These are phyloP conservation scores for Penicillium capsulatum DNA, from an alignment of 2,329 filamentous ascomycete genomes.

Conservation along the genomic window DNA sequence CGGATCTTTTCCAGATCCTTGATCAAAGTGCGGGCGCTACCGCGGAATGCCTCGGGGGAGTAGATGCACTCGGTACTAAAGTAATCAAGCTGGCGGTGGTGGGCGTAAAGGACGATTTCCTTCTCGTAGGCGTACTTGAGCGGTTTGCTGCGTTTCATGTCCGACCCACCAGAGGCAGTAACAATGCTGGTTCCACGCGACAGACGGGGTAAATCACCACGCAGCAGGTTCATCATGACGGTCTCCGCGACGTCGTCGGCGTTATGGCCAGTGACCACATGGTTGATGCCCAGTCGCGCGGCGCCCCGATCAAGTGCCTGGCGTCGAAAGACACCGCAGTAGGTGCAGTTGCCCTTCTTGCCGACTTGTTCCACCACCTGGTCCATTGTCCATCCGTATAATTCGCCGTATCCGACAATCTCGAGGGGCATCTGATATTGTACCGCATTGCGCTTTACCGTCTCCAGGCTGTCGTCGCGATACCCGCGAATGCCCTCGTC, in stretches of 20 bases:
- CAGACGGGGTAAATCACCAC: conserved; percentile 82
- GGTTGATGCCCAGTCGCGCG: conserved; percentile 77
- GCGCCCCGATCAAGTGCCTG: conserved; percentile 92
- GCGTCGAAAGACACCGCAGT: conserved; percentile 91
- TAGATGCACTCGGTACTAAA: conserved; percentile 99
- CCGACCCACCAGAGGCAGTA: conserved; percentile 70
- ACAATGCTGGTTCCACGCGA: conserved; percentile 88
- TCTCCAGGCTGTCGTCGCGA: conserved; percentile 90
- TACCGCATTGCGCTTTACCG: conserved; percentile 85
- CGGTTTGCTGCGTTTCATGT: conserved; percentile 93
- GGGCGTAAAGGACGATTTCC: conserved; percentile 95
- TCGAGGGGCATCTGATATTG: conserved; percentile 90
- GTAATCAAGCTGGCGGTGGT: conserved; percentile 95
- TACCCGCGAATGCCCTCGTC: conserved; percentile 98
- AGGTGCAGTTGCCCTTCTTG: conserved; percentile 98
- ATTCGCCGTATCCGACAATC: conserved; percentile 86
- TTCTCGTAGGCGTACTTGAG: conserved; percentile 99
- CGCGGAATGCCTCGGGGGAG: conserved; percentile 92
- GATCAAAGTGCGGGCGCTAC: conserved; percentile 84
- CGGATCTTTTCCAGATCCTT: conserved; percentile 92
- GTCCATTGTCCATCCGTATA: conserved; percentile 99
- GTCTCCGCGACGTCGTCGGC: conserved; percentile 97
- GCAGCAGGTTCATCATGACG: conserved; percentile 91
- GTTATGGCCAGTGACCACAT: conserved; percentile 97
- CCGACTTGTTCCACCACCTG: conserved; percentile 94